Evolutionary conservation across 495 filamentous ascomycete genomes (phyloP).

Genomic region (Aspergillus nanangensis): DNA sequence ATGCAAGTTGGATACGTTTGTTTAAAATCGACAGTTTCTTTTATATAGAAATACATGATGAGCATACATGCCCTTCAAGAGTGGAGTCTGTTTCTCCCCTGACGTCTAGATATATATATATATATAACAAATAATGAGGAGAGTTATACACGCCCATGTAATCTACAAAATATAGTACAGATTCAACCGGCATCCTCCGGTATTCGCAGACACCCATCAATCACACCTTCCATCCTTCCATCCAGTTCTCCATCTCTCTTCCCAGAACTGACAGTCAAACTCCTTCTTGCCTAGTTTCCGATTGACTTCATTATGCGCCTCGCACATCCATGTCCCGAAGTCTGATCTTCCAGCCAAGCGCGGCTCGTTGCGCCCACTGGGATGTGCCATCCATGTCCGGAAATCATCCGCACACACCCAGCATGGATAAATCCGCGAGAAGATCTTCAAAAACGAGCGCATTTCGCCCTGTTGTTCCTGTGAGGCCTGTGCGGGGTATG

Average conservation of each 20-base stretch:
- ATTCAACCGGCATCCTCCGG: no score
- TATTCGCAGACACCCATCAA: no score
- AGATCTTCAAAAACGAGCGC: conserved; percentile 69
- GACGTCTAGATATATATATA: not conserved
- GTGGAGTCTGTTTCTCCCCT: not conserved
- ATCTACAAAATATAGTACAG: not conserved
- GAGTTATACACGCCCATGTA: not conserved
- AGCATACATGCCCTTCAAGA: not conserved
- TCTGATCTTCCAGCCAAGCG: conserved; percentile 61
- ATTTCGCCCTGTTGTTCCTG: conserved; percentile 67
- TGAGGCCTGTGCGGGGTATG: conserved; percentile 69
- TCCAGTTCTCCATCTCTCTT: conserved; percentile 90
- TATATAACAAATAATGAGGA: no score
- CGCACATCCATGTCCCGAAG: conserved; percentile 92
- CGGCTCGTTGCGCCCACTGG: conserved; percentile 57
- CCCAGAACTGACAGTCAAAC: conserved; percentile 90
- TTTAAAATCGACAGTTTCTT: not conserved
- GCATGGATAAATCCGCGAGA: conserved; percentile 86
- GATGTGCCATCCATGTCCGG: conserved; percentile 68
- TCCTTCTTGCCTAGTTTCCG: conserved; percentile 81
- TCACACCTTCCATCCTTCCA: conserved; percentile 80
- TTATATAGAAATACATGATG: not conserved
- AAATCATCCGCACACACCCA: conserved; percentile 95
- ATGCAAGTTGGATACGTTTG: conserved; percentile 7
- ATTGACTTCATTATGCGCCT: conserved; percentile 98